These are phyloP conservation scores for Porphyrellus cyaneotinctus DNA, from an alignment of 768 basidiomycete species.

Conservation along the genomic window DNA sequence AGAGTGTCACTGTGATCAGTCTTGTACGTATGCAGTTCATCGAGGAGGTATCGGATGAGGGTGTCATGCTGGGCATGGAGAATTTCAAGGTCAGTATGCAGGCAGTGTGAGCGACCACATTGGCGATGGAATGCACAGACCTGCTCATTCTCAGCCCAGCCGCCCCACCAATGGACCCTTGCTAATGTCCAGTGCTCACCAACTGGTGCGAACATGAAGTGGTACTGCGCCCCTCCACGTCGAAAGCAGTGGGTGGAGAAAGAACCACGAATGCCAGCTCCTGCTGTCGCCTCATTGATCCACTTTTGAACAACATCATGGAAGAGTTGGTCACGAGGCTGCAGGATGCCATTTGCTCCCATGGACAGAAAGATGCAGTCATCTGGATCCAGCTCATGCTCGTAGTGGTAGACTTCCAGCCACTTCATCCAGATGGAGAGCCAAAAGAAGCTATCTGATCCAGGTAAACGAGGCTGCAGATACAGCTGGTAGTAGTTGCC, in stretches of 20 bases:
- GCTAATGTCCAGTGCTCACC: constrained; percentile 34
- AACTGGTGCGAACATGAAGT: constrained; percentile 36
- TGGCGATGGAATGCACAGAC: too few species aligned
- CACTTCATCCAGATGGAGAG: background rate
- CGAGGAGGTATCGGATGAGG: background rate
- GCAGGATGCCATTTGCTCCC: background rate
- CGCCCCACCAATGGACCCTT: constrained; percentile 37
- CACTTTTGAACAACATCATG: background rate
- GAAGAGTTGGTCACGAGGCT: background rate
- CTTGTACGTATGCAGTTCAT: background rate
- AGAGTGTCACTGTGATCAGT: background rate
- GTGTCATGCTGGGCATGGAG: background rate
- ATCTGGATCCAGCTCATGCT: background rate
- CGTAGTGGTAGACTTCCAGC: background rate
- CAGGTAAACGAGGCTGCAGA: background rate
- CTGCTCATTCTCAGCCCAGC: constrained; percentile 38
- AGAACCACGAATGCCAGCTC: background rate
- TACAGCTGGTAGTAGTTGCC: background rate
- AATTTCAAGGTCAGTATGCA: background rate
- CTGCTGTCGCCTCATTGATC: background rate
- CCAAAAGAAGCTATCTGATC: background rate
- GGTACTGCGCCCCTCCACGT: constrained; percentile 16
- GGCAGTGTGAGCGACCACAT: background rate
- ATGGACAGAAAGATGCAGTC: background rate
- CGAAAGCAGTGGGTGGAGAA: constrained; percentile 2